A percentile compares a stretch with the other conserved stretches of the same genome.
Conservation (phyloP, 768 basidiomycete genomes). For the Crepidotus variabilis region DNA sequence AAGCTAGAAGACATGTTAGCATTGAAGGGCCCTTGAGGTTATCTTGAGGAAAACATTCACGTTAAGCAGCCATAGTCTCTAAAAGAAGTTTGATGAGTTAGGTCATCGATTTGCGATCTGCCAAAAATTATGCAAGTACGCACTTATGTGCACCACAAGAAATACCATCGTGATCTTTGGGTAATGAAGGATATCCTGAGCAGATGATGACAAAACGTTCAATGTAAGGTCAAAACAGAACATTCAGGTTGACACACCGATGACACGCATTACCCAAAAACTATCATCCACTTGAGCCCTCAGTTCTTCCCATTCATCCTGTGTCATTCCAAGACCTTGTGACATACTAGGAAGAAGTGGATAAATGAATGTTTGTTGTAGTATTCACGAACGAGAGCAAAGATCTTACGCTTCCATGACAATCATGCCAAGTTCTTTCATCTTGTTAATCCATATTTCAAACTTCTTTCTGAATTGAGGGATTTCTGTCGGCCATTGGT, state of each 20-base stretch:
- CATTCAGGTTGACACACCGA: conserved; percentile 43
- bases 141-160: conserved; percentile 92
- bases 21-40: not conserved
- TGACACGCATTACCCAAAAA: conserved; percentile 88
- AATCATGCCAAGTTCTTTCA: conserved; percentile 76
- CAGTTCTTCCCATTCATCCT: conserved; percentile 66
- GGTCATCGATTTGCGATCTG: not conserved
- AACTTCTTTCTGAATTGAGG: conserved; percentile 61
- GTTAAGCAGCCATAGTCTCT: conserved; percentile 93
- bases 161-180: conserved; percentile 73
- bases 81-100: conserved; percentile 1
- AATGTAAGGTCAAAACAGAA: not conserved
- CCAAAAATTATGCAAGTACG: conserved; percentile 2
- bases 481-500: conserved; percentile 70
- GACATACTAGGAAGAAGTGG: conserved; percentile 58
- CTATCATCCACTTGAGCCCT: conserved; percentile 72
- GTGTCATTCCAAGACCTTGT: conserved; percentile 68
- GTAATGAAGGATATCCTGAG: conserved; percentile 83
- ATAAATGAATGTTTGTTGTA: no score
- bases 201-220: not conserved
- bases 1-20: conserved; percentile 45
- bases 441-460: conserved; percentile 77
- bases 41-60: conserved; percentile 33
- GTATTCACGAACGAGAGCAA: not conserved
- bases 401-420: conserved; percentile 84